These are phyloP conservation scores for Lycium barbarum DNA, from an alignment of 257 asterid genomes.

Conservation along the genomic window DNA sequence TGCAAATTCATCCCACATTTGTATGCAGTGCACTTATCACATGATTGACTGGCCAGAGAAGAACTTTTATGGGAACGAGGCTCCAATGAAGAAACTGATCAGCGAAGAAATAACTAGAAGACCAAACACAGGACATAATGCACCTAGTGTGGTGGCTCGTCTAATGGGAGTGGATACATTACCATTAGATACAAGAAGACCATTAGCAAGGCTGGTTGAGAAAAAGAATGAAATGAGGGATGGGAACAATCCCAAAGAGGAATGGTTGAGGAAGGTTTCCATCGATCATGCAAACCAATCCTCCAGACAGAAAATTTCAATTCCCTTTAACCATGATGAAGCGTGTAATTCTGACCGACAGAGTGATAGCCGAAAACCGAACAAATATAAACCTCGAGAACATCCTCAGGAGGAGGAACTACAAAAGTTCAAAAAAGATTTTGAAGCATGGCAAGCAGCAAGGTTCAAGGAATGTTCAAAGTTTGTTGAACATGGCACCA, in stretches of 20 bases:
- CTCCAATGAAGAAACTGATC: conserved; percentile 81
- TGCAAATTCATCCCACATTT: conserved; percentile 8
- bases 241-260: conserved; percentile 41
- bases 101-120: conserved; percentile 66
- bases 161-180: conserved; percentile 92
- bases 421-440: conserved; percentile 92
- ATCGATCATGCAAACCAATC: conserved; percentile 46
- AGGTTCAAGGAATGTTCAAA: conserved; percentile 72
- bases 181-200: conserved; percentile 64
- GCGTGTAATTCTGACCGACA: conserved; percentile 45
- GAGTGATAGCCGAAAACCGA: conserved; percentile 41
- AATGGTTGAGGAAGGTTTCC: conserved; percentile 46
- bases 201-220: conserved; percentile 42
- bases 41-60: conserved; percentile 51
- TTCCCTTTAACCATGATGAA: conserved; percentile 43
- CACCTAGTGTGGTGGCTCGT: conserved; percentile 94
- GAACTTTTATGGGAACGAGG: conserved; percentile 55
- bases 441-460: conserved; percentile 89
- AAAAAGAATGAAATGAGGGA: conserved; percentile 44
- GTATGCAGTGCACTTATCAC: conserved; percentile 64
- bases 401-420: conserved; percentile 99
- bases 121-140: conserved; percentile 55
- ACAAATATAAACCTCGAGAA: conserved; percentile 75
- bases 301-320: conserved; percentile 47
- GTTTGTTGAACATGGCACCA: conserved; percentile 53